Evolutionary conservation across 163 green algal genomes (phyloP), one percentile per base, ranked within the genome.

Genomic region (Chlorella variabilis): DNA sequence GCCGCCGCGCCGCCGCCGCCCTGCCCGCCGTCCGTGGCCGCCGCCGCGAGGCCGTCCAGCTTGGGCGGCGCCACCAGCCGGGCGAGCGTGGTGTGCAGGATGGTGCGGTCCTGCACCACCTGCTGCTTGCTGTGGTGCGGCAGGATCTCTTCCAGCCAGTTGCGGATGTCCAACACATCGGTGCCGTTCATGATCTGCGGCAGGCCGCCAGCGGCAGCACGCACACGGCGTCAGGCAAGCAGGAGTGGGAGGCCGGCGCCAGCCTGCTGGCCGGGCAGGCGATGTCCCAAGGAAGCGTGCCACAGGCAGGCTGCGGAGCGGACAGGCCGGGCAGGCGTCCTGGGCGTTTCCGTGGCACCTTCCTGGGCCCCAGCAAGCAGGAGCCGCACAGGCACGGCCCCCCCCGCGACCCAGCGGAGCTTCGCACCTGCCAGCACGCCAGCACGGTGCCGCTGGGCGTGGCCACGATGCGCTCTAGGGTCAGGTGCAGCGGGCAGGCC

Each of bases 61-160:
- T 21, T 61, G 0, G 90, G 87, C 20, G 86, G 80, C 75, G 83
- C 68, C 71, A 93, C 87, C 51, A 94, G 66, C 0, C 91, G 83
- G 0, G 90, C 92, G 3, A 95, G 71, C 0, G 92, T 95, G 31
- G 87, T 95, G 84, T 95, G 90, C 73, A 95, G 90, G 41, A 95
- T 92, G 41, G 81, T 49, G 0, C 78, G 80, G 42, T 94, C 82
- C 42, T 82, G 87, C n/a, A 93, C 85, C 51, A 86, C 85, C 73
- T 93, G 90, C 7, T 38, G 27, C 39, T n/a, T 51, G 25, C 89
- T 87, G 20, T 90, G 89, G 15, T 87, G 68, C 3, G 90, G 90
- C 84, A 95, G 86, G 5, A 89, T 85, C 1, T 49, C 31, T 0
- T 36, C 34, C 49, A 95, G 87, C 25, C 58, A 79, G 0, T 61